Evolutionary conservation across 2,329 filamentous ascomycete genomes (phyloP).

Genomic region (Monilinia polystroma): DNA sequence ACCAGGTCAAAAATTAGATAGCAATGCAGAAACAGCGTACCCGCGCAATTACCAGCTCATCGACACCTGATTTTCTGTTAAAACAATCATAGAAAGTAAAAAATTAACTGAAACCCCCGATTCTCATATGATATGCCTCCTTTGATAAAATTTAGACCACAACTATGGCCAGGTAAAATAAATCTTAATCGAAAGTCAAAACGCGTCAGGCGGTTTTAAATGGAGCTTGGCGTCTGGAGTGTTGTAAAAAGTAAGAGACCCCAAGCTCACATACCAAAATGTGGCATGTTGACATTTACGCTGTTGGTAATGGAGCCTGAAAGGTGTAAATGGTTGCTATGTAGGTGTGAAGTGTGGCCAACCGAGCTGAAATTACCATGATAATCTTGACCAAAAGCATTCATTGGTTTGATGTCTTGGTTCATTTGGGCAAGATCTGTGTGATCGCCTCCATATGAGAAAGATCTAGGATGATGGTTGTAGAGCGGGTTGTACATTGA

Average conservation of each 20-base stretch:
- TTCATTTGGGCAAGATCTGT: constrained; percentile 9
- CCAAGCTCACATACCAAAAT: constrained; percentile 27
- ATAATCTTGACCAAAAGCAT: constrained; percentile 24
- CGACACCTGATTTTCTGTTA: constrained; percentile 12
- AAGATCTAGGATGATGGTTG: constrained; percentile 32
- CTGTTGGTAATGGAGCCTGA: constrained; percentile 14
- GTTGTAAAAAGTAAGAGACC: constrained; percentile 10
- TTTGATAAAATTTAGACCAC: constrained; percentile 14
- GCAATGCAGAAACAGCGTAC: constrained; percentile 24
- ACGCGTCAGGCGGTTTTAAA: constrained; percentile 8
- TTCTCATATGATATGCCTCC: constrained; percentile 11
- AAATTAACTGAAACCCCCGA: not conserved
- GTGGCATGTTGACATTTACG: constrained; percentile 22
- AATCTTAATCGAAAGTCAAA: constrained; percentile 12
- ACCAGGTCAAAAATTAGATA: constrained; percentile 29
- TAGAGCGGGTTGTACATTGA: constrained; percentile 37
- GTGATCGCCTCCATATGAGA: constrained; percentile 25
- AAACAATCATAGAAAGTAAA: constrained; percentile 21
- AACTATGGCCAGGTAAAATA: constrained; percentile 17
- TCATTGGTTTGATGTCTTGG: constrained; percentile 14
- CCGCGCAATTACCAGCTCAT: constrained; percentile 12
- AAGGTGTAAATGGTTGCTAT: constrained; percentile 19
- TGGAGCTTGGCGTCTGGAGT: not conserved
- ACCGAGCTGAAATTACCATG: constrained; percentile 30
- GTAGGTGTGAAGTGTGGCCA: constrained; percentile 18